A percentile compares a stretch with the other conserved stretches of the same genome.
Evolutionary conservation across 768 basidiomycete species (phyloP).

Genomic region (Coprinopsis cinerea): DNA sequence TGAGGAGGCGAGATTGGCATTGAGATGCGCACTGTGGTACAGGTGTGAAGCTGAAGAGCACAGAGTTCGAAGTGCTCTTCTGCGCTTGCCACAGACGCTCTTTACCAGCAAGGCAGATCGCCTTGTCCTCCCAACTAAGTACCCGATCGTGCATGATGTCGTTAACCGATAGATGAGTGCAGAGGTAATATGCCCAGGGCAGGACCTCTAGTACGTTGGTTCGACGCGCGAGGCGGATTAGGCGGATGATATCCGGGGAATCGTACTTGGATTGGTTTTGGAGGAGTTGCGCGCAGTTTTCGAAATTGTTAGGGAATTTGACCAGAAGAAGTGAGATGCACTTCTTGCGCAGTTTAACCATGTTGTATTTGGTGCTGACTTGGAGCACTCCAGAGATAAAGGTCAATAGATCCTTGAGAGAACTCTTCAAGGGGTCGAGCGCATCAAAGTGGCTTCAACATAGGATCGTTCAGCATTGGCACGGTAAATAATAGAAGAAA

Average conservation of each 20-base stretch:
- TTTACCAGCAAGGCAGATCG: conserved; percentile 35
- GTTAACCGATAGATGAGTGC: conserved; percentile 31
- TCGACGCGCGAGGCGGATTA: conserved; percentile 35
- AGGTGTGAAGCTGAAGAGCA: conserved; percentile 31
- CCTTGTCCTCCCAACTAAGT: conserved; percentile 37
- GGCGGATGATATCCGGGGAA: conserved; percentile 31
- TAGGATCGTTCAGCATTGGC: background rate
- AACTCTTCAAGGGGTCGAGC: conserved; percentile 24
- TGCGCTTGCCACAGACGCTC: conserved; percentile 34
- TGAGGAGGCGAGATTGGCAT: conserved; percentile 20
- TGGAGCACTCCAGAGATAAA: conserved; percentile 38
- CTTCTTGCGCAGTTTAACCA: conserved; percentile 31
- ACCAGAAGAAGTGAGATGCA: conserved; percentile 34
- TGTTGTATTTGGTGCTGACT: conserved; percentile 41
- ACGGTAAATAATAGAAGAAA: conserved; percentile 7
- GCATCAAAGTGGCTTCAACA: conserved; percentile 33
- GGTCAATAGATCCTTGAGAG: conserved; percentile 29
- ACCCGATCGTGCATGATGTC: conserved; percentile 28
- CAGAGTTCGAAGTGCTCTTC: conserved; percentile 30
- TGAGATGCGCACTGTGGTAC: conserved; percentile 21
- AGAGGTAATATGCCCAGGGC: conserved; percentile 43
- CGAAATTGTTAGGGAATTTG: conserved; percentile 36
- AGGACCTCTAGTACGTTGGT: conserved; percentile 35
- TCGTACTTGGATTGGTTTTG: conserved; percentile 29
- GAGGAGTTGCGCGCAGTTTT: conserved; percentile 35